Conservation (phyloP, 2,329 filamentous ascomycete species). For the Podosphaera fusca region DNA sequence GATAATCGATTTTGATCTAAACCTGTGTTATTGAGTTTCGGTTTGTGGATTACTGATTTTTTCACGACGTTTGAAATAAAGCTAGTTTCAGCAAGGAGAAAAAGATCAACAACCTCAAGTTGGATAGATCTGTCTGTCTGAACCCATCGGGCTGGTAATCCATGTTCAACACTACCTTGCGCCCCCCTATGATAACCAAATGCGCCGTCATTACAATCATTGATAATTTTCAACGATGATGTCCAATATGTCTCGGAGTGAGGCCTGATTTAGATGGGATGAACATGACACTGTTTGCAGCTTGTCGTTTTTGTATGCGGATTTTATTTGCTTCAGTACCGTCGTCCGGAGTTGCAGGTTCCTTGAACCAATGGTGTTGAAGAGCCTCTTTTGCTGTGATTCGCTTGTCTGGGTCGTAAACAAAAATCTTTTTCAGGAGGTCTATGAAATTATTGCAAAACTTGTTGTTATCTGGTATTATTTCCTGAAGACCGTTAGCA, state of each 20-base stretch:
- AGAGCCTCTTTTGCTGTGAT: constrained; percentile 45
- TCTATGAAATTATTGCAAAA: constrained; percentile 42
- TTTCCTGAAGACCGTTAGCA: constrained; percentile 25
- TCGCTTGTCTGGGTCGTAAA: constrained; percentile 40
- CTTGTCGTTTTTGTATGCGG: constrained; percentile 17
- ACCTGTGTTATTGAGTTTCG: background rate
- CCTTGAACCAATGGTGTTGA: constrained; percentile 45
- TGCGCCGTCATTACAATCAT: constrained; percentile 6
- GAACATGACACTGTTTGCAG: constrained; percentile 5
- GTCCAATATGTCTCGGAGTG: constrained; percentile 10
- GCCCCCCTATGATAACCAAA: constrained; percentile 3
- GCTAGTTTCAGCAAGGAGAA: background rate
- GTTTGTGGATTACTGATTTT: background rate
- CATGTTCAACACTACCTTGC: constrained; percentile 2
- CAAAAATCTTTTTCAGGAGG: constrained; percentile 40
- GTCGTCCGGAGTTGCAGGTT: constrained; percentile 37
- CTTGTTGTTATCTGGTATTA: constrained; percentile 33
- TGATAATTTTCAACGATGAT: constrained; percentile 10
- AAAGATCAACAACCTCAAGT: background rate
- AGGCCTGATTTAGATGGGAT: constrained; percentile 4
- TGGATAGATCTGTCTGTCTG: background rate
- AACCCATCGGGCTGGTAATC: background rate
- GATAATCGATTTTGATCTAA: background rate
- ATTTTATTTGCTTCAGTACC: constrained; percentile 46
- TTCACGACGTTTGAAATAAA: background rate